phyloP scores from a whole-genome alignment of 2,329 filamentous ascomycete species.

The Cordyceps militaris region DNA sequence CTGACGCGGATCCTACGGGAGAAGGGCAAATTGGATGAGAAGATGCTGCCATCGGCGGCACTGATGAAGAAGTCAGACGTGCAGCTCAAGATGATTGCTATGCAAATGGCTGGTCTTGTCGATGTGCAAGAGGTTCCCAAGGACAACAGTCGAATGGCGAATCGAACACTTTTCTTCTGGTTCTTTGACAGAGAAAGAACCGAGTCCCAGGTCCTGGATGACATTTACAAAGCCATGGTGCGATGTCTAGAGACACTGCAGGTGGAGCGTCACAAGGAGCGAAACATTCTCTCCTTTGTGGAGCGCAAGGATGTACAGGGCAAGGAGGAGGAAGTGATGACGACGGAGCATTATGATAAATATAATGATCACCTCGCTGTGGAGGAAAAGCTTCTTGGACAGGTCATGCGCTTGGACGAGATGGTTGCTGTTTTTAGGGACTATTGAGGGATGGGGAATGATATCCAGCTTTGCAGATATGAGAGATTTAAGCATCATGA shows the following conservation, averaged over 20 bases:
- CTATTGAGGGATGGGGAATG: slow-evolving; percentile 40
- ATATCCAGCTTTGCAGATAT: not conserved
- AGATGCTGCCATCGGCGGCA: slow-evolving; percentile 70
- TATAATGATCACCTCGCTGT: slow-evolving; percentile 54
- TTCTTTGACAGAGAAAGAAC: slow-evolving; percentile 76
- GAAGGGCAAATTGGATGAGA: slow-evolving; percentile 93
- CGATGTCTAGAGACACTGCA: slow-evolving; percentile 74
- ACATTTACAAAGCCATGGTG: slow-evolving; percentile 84
- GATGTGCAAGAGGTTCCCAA: slow-evolving; percentile 92
- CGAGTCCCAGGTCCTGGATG: slow-evolving; percentile 63
- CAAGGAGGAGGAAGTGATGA: slow-evolving; percentile 73
- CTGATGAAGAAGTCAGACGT: slow-evolving; percentile 82
- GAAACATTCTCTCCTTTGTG: slow-evolving; percentile 69
- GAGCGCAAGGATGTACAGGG: slow-evolving; percentile 81
- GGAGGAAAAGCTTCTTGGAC: slow-evolving; percentile 66
- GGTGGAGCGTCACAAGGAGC: slow-evolving; percentile 65
- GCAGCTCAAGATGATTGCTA: slow-evolving; percentile 72
- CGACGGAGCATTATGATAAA: slow-evolving; percentile 61
- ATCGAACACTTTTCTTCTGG: slow-evolving; percentile 84
- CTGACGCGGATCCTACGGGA: slow-evolving; percentile 78
- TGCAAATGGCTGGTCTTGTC: slow-evolving; percentile 80
- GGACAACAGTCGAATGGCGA: slow-evolving; percentile 73
- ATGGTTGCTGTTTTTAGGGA: slow-evolving; percentile 78
- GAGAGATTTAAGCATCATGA: not conserved
- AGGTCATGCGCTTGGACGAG: slow-evolving; percentile 76